phyloP scores from a whole-genome alignment of 164 flowering plant genomes.

The Kalanchoe fedtschenkoi region DNA sequence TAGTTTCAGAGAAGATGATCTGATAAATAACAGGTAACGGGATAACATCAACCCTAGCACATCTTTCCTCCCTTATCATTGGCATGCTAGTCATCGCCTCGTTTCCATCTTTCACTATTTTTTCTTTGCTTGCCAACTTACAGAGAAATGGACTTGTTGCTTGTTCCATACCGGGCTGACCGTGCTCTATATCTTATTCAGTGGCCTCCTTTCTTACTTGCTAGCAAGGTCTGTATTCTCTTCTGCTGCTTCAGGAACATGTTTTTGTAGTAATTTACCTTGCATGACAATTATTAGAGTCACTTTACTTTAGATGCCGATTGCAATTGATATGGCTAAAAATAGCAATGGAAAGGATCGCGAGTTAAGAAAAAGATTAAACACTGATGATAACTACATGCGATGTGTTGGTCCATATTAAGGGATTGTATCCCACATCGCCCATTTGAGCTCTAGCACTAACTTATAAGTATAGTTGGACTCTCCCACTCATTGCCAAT shows the following conservation, averaged over 20 bases:
- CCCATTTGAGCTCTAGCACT: no score
- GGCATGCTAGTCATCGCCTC: background rate
- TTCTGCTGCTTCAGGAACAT: background rate
- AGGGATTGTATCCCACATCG: no score
- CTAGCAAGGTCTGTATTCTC: slow-evolving; percentile 62
- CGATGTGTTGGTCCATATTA: no score
- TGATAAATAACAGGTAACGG: slow-evolving; percentile 56
- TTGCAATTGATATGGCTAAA: slow-evolving; percentile 94
- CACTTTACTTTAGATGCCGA: slow-evolving; percentile 48
- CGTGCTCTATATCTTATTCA: slow-evolving; percentile 53
- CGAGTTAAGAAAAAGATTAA: slow-evolving; percentile 62
- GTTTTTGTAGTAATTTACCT: background rate
- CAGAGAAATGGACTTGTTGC: slow-evolving; percentile 86
- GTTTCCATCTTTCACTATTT: background rate
- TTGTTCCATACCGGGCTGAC: slow-evolving; percentile 91
- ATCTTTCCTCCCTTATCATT: background rate
- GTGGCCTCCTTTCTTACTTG: slow-evolving; percentile 95
- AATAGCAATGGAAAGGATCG: slow-evolving; percentile 64
- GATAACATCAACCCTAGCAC: background rate
- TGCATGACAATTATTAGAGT: background rate
- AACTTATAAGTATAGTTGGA: no score
- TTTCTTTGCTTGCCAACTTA: slow-evolving; percentile 6
- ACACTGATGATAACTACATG: slow-evolving; percentile 60
- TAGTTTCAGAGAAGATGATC: slow-evolving; percentile 87
- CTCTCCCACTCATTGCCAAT: no score